These are phyloP conservation scores for Cytospora paraplurivora DNA, from an alignment of 2,329 filamentous ascomycete genomes.

Conservation along the genomic window DNA sequence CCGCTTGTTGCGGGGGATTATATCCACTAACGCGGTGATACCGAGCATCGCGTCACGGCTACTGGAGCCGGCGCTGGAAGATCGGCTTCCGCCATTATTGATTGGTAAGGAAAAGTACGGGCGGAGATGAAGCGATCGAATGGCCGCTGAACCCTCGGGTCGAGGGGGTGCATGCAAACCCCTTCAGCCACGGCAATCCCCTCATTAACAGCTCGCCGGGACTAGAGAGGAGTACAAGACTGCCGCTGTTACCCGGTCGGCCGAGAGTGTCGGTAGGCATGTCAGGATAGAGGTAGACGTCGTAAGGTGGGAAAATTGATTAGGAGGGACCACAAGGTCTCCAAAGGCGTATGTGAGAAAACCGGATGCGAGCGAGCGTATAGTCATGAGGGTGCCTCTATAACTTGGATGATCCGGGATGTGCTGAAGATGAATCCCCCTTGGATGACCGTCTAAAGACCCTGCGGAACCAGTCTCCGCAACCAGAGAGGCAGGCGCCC, in stretches of 20 bases:
- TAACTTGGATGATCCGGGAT: slow-evolving; percentile 28
- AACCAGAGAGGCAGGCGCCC: slow-evolving; percentile 20
- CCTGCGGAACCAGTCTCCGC: slow-evolving; percentile 16
- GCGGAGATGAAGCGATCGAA: neutral
- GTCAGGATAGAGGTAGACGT: slow-evolving; percentile 18
- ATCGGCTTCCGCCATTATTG: neutral
- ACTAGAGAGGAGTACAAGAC: neutral
- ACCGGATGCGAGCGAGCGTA: slow-evolving; percentile 29
- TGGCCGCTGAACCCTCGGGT: neutral
- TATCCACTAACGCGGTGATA: neutral
- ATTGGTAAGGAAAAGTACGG: neutral
- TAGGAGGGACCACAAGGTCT: slow-evolving; percentile 29
- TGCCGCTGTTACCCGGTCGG: slow-evolving; percentile 8
- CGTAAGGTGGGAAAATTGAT: slow-evolving; percentile 27
- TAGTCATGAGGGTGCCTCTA: slow-evolving; percentile 30
- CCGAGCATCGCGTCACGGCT: neutral
- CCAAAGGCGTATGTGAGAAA: slow-evolving; percentile 30
- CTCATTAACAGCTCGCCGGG: neutral
- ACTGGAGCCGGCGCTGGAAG: neutral
- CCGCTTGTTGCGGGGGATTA: neutral
- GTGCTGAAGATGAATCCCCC: slow-evolving; percentile 26
- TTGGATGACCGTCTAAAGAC: slow-evolving; percentile 24
- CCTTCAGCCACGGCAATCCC: neutral
- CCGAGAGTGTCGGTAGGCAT: slow-evolving; percentile 2
- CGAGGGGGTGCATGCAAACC: neutral